These are phyloP conservation scores for Phytophthora tentaculata DNA, from an alignment of 352 stramenopile species.

Conservation along the genomic window DNA sequence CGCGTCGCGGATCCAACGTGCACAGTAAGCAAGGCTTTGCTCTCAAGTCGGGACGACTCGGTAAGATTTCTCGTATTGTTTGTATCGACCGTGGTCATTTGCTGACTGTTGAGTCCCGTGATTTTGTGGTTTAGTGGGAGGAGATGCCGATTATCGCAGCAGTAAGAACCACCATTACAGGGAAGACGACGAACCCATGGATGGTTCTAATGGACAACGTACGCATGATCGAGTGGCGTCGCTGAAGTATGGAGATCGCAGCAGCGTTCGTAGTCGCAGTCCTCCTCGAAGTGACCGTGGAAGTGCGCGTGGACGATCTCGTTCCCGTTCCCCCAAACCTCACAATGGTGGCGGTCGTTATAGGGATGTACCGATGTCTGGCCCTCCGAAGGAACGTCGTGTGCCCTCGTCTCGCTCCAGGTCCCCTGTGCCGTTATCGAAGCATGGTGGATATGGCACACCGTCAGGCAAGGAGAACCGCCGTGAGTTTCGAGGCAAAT, in stretches of 20 bases:
- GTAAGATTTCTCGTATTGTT: conserved; percentile 42
- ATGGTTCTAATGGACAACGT: conserved; percentile 24
- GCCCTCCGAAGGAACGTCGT: conserved; percentile 24
- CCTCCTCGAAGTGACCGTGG: conserved; percentile 34
- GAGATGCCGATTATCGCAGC: conserved; percentile 31
- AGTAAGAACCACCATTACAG: conserved; percentile 34
- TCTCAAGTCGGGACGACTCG: conserved; percentile 61
- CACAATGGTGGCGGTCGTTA: conserved; percentile 20
- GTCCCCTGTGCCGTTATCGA: conserved; percentile 34
- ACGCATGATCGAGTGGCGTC: conserved; percentile 30
- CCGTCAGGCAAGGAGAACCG: conserved; percentile 37
- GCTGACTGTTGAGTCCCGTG: conserved; percentile 29
- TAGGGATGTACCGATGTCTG: conserved; percentile 5
- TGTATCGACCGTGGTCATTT: conserved; percentile 23
- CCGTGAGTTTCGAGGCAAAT: conserved; percentile 35
- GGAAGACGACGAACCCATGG: conserved; percentile 28
- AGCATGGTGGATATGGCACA: conserved; percentile 32
- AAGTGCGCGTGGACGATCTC: conserved; percentile 33
- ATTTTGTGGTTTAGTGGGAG: conserved; percentile 37
- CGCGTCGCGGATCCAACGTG: conserved; percentile 31
- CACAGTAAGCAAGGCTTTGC: conserved; percentile 53
- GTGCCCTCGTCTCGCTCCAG: conserved; percentile 36
- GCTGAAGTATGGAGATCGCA: conserved; percentile 35
- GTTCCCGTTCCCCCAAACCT: conserved; percentile 37
- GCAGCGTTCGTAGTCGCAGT: conserved; percentile 30